Conservation (phyloP, 345 rosid genomes). For the Abelmoschus esculentus region DNA sequence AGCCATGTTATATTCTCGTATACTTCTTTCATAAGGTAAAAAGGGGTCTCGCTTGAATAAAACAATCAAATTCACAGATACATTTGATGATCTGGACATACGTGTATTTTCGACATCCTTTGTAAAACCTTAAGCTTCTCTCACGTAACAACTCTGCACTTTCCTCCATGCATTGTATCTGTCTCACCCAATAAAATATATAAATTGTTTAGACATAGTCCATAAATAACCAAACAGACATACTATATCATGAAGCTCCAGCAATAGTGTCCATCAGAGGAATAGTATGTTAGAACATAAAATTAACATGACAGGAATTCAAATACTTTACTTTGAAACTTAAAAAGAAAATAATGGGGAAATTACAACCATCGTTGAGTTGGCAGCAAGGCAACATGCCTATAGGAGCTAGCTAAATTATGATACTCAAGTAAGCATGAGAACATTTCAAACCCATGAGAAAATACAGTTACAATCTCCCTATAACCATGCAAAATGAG, state of each 20-base stretch:
- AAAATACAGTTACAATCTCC: not conserved
- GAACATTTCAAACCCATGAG: conserved; percentile 2
- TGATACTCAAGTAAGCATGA: not conserved
- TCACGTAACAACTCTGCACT: conserved; percentile 74
- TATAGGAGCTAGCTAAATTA: not conserved
- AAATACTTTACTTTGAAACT: conserved; percentile 1
- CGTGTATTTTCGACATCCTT: conserved; percentile 99
- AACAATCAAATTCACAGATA: not conserved
- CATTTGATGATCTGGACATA: conserved; percentile 27
- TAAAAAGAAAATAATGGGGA: not conserved
- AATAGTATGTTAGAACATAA: not conserved
- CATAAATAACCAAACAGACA: not conserved
- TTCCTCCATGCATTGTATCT: conserved; percentile 94
- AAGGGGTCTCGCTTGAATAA: not conserved
- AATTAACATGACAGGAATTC: not conserved
- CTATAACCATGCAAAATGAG: not conserved
- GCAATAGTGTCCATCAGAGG: not conserved
- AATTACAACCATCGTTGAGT: not conserved
- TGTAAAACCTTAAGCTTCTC: conserved; percentile 88
- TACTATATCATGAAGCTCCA: not conserved
- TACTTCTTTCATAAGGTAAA: not conserved
- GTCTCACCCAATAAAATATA: conserved; percentile 27
- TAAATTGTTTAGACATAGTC: conserved; percentile 3
- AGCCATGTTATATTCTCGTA: not conserved
- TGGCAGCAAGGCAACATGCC: not conserved